Evolutionary conservation across 352 stramenopile genomes (phyloP), one percentile per base, ranked within the genome.

Genomic region (Phytophthora meadii): DNA sequence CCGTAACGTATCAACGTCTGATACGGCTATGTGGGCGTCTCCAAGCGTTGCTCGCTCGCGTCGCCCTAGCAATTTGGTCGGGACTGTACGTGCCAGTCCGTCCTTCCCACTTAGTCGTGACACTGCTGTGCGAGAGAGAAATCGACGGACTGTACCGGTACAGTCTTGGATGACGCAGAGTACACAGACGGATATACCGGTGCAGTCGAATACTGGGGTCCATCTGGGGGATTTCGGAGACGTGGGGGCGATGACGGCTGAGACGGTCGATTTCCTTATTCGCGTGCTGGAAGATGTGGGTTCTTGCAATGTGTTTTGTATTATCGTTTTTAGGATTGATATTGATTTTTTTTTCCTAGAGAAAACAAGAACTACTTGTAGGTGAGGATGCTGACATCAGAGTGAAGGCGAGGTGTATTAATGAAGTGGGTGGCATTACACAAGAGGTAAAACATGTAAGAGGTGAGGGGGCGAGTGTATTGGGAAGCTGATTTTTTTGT

Each of bases 261-360:
- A 89, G 47, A 90, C 86, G 0, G 73, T 94, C 19, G 72, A 90
- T n/a, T 86, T 84, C 48, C 70, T 94, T 12, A 89, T 92, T 14
- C 56, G 73, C 30, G 69, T 86, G 45, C 69, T 94, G 9, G 78
- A 87, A 79, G 76, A 89, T 46, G 83, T 92, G 48, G 12, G 77
- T 12, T 14, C 10, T 34, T 34, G 28, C 28, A 40, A 28, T 14
- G 22, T 1, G 22, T 5, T 24, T 55, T 19, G 4, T 19, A 10
- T 46, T n/a, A 11, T 27, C 4, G 15, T 28, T 27, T 17, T 54
- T 22, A 11, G 2, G 28, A 28, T 34, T 0, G 7, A 5, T 44
- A 15, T 11, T 48, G 19, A 30, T 44, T 4, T 65, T 11, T 47
- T 34, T 30, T 19, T 32, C 52, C 28, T 15, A 87, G 76, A 73